Evolutionary conservation across 495 filamentous ascomycete species (phyloP).

Genomic region (Elasticomyces elasticus): DNA sequence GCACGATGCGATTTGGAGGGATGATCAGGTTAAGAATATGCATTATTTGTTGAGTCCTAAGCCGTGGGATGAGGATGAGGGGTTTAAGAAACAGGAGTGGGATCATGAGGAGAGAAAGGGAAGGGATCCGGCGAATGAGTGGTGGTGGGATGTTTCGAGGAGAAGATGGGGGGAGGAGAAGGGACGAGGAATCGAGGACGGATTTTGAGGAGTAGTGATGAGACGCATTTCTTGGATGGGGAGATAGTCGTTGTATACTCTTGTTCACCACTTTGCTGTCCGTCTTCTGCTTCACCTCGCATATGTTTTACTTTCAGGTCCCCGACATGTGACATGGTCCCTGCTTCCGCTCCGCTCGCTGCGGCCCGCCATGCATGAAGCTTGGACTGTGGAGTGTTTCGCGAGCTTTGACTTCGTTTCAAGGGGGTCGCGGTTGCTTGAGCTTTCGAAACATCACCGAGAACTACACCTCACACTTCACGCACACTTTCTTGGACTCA

Average conservation of each 20-base stretch:
- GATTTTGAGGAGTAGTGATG: slow-evolving; percentile 24
- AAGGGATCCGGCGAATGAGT: slow-evolving; percentile 47
- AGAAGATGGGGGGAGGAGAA: slow-evolving; percentile 45
- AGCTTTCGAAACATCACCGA: neutral
- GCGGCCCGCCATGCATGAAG: neutral
- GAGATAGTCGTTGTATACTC: no score
- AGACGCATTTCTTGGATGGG: no score
- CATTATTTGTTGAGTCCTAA: slow-evolving; percentile 76
- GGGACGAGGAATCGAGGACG: slow-evolving; percentile 33
- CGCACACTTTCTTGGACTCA: no score
- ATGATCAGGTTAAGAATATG: slow-evolving; percentile 65
- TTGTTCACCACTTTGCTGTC: no score
- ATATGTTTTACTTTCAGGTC: no score
- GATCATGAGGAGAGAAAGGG: slow-evolving; percentile 31
- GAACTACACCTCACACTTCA: neutral
- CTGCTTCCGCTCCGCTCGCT: neutral
- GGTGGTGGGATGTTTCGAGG: slow-evolving; percentile 55
- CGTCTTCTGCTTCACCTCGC: no score
- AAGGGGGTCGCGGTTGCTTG: neutral
- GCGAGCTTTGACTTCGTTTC: slow-evolving; percentile 1
- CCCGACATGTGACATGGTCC: neutral
- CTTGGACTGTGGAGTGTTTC: neutral
- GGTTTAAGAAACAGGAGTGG: slow-evolving; percentile 24
- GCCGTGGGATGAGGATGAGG: slow-evolving; percentile 58
- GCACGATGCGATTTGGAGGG: slow-evolving; percentile 63